Base-by-base conservation (phyloP, 768 basidiomycete species). In the Cystobasidiopsis lactophilus region DNA sequence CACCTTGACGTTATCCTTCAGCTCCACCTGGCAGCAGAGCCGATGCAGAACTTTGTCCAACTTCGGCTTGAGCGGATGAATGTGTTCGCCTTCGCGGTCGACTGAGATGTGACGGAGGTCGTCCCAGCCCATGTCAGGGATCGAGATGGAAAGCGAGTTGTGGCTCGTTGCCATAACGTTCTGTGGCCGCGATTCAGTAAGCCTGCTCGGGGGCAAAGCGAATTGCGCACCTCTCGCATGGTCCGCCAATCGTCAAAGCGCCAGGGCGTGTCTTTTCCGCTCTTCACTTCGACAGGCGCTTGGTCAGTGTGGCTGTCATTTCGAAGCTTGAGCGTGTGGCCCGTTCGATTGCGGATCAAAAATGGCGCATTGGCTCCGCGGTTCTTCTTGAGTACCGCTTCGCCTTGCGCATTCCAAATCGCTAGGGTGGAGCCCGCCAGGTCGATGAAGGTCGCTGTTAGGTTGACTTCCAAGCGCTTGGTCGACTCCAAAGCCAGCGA, bases 171-270 rank as follows among this genome's bases (percentile, higher is more conserved):
- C 56, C 16, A 53, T 69, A 64, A 55, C 71, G 69, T 74, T 75
- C 52, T 52, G 50, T 4, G 9, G 13, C 33, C 23, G 41, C 43
- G 18, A 58, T 24, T n/a, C 23, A 49, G 29, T 21, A 4, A 30
- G 14, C 9, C 3, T 0, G 18, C 26, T 13, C 14, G 1, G 18
- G 41, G 4, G 18, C 19, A 40, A 29, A 33, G 26, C 33, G 21
- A 29, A 38, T 23, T 13, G 51, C 72, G 55, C 63, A 85, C 88
- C 71, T 98, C 93, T 63, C 93, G 77, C 71, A 83, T 79, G 3
- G 79, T 80, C 64, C 80, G 80, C 81, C 85, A 86, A 62, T 96
- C 89, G 63, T 95, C 88, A 61, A 96, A 95, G 52, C 93, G 74
- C 93, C 93, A 96, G 52, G 95, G 89, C 3, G 84, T 70, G 7